Conservation (phyloP, 208 protist species). For the Trypanosoma avium region DNA sequence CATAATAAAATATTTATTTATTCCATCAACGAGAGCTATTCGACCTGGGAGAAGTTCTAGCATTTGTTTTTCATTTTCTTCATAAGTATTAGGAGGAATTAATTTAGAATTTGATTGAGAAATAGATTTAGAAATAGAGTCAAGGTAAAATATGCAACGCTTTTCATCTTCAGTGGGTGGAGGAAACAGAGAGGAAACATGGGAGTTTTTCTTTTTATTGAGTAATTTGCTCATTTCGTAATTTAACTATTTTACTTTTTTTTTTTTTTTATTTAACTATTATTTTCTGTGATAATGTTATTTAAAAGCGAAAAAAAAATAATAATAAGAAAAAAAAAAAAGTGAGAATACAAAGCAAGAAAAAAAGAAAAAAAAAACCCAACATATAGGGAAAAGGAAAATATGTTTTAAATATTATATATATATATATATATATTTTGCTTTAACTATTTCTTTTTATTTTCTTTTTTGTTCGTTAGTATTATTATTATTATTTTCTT, state of each 20-base stretch:
- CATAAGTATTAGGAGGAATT: conserved; percentile 9
- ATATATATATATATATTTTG: not conserved
- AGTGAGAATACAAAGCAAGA: not conserved
- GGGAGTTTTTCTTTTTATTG: conserved; percentile 17
- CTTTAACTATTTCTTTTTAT: not conserved
- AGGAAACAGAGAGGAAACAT: conserved; percentile 36
- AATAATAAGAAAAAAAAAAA: conserved; percentile 3
- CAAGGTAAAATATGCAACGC: conserved; percentile 57
- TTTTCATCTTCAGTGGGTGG: conserved; percentile 34
- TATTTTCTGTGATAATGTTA: not conserved
- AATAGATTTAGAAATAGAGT: no score
- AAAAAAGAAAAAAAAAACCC: not conserved
- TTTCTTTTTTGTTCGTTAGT: not conserved
- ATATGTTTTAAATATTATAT: not conserved
- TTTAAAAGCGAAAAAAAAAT: no score
- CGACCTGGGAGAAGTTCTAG: conserved; percentile 63
- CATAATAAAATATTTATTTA: conserved; percentile 31
- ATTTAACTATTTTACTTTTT: not conserved
- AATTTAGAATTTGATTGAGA: no score
- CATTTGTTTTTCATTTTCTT: conserved; percentile 39
- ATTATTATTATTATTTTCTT: not conserved
- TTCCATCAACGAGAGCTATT: conserved; percentile 26
- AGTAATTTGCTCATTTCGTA: not conserved
- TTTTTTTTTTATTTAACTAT: conserved; percentile 8
- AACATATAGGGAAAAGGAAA: not conserved